Percentiles rank a stretch among this genome's conserved stretches.
Conservation (phyloP, 1,139 yeast species). For the Hemisphaericaspora subhashii region DNA sequence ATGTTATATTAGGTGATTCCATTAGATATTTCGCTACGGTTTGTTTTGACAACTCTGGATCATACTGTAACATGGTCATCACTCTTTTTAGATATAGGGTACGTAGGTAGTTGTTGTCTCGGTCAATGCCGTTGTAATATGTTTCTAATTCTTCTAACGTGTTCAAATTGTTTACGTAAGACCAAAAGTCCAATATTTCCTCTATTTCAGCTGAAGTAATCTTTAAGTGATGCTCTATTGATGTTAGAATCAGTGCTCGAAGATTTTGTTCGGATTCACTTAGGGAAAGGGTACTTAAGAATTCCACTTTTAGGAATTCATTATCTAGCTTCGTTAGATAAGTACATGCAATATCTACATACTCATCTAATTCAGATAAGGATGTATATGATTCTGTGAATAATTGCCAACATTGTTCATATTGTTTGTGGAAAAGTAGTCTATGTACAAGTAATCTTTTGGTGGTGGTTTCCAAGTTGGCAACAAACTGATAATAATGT, state of each 20-base stretch:
- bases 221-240: not conserved
- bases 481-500: slow-evolving; percentile 18
- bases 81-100: slow-evolving; percentile 8
- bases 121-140: not conserved
- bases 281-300: slow-evolving; percentile 10
- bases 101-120: slow-evolving; percentile 1
- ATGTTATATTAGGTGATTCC: slow-evolving; percentile 6
- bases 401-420: slow-evolving; percentile 32
- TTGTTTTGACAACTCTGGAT: not conserved
- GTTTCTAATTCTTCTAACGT: slow-evolving; percentile 2
- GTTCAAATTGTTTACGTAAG: slow-evolving; percentile 4
- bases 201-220: not conserved
- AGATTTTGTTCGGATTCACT: slow-evolving; percentile 6
- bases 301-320: slow-evolving; percentile 11
- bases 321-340: slow-evolving; percentile 4
- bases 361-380: slow-evolving; percentile 39
- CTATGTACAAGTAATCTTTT: slow-evolving; percentile 25
- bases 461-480: slow-evolving; percentile 21
- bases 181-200: not conserved
- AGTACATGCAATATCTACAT: slow-evolving; percentile 21
- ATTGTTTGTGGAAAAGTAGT: slow-evolving; percentile 33
- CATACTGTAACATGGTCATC: slow-evolving; percentile 4
- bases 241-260: slow-evolving; percentile 4
- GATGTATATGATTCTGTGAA: slow-evolving; percentile 28
- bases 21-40: slow-evolving; percentile 1